A percentile compares a stretch with the other conserved stretches of the same genome.
Conservation (phyloP, 257 asterid genomes). For the Mentha longifolia region DNA sequence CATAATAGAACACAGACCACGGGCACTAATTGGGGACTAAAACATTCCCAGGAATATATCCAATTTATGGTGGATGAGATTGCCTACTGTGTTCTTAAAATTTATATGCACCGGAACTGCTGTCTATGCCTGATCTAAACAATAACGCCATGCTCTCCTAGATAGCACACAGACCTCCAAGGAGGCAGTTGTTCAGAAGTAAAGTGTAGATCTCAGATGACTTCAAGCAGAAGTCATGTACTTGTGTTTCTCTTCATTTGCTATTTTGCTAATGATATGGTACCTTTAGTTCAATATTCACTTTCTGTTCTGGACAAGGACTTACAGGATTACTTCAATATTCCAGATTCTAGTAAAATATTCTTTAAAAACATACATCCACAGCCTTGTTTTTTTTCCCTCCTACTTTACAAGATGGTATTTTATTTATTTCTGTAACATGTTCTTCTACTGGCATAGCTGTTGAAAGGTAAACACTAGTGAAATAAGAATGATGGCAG, state of each 20-base stretch:
- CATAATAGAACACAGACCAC: slow-evolving; percentile 76
- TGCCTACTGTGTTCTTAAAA: not conserved
- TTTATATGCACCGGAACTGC: not conserved
- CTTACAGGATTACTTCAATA: not conserved
- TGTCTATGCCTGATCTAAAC: not conserved
- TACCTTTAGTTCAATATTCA: not conserved
- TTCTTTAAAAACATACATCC: not conserved
- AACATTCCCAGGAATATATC: not conserved
- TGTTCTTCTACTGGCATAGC: not conserved
- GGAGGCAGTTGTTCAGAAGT: slow-evolving; percentile 3
- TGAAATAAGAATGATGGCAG: slow-evolving; percentile 12
- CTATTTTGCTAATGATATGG: not conserved
- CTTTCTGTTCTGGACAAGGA: not conserved
- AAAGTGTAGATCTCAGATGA: not conserved
- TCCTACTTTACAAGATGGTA: not conserved
- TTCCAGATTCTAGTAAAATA: not conserved
- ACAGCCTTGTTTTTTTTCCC: no score
- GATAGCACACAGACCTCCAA: not conserved
- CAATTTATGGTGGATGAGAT: slow-evolving; percentile 1
- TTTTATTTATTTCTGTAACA: not conserved
- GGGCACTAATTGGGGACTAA: slow-evolving; percentile 86
- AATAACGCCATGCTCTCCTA: not conserved
- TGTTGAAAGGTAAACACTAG: slow-evolving; percentile 15
- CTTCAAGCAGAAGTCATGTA: not conserved
- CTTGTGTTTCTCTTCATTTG: not conserved